A percentile compares a stretch with the other conserved stretches of the same genome.
Conservation (phyloP, 306 rosid genomes). For the Citrullus amarus region DNA sequence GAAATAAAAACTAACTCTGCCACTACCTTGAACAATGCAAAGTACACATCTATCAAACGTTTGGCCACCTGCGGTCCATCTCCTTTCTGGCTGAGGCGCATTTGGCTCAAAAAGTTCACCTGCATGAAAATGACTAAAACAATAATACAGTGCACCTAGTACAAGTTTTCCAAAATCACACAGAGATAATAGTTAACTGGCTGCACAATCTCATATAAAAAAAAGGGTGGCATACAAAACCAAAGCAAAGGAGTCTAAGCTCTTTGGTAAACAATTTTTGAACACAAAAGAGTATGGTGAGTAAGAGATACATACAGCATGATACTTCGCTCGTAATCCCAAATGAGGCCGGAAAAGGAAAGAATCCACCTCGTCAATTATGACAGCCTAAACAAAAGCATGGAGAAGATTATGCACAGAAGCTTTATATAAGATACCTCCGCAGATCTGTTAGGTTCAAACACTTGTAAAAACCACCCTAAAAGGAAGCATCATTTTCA, state of each 20-base stretch:
- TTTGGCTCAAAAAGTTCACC: conserved; percentile 93
- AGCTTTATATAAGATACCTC: neutral
- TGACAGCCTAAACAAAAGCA: conserved; percentile 63
- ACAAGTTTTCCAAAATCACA: neutral
- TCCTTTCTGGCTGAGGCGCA: conserved; percentile 60
- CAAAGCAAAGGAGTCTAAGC: neutral
- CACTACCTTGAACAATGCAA: conserved; percentile 85
- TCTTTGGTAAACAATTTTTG: neutral
- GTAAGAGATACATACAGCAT: conserved; percentile 50
- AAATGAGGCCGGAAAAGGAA: conserved; percentile 89
- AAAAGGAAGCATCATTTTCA: neutral
- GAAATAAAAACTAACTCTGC: neutral
- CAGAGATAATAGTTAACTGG: neutral
- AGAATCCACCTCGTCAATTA: conserved; percentile 85
- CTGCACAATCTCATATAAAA: neutral
- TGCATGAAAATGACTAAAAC: conserved; percentile 18
- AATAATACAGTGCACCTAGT: neutral
- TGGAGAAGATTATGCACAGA: neutral
- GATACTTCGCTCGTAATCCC: conserved; percentile 73
- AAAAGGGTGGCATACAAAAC: neutral
- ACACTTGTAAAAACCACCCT: neutral
- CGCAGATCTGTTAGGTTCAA: neutral
- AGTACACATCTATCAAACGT: conserved; percentile 77
- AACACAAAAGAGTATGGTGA: neutral
- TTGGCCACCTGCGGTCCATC: conserved; percentile 96